These are phyloP conservation scores for Cenchrus purpureus DNA, from an alignment of 176 grass and related monocot species.

Conservation along the genomic window DNA sequence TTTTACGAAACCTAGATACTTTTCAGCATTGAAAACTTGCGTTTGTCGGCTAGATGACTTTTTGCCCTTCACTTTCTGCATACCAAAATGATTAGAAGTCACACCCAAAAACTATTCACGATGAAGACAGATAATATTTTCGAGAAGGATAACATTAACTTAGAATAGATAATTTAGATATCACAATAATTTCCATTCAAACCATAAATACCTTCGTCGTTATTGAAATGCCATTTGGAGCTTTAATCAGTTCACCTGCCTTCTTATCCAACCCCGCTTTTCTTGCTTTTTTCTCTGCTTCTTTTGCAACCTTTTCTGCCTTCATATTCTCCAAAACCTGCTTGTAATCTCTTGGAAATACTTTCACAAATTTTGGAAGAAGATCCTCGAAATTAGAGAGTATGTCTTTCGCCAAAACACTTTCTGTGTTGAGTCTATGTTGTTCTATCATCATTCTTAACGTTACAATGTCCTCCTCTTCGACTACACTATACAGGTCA, in stretches of 20 bases:
- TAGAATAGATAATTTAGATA: conserved; percentile 3
- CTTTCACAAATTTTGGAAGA: conserved; percentile 68
- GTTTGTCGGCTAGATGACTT: conserved; percentile 46
- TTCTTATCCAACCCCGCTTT: conserved; percentile 46
- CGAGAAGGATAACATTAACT: background rate
- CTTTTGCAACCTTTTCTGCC: conserved; percentile 39
- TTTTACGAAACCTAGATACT: conserved; percentile 51
- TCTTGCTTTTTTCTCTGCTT: conserved; percentile 10
- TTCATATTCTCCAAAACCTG: conserved; percentile 53
- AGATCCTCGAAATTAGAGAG: conserved; percentile 52
- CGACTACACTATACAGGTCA: conserved; percentile 56
- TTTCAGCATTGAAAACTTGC: conserved; percentile 47
- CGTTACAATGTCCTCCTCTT: conserved; percentile 60
- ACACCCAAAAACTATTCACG: background rate
- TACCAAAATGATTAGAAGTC: conserved; percentile 29
- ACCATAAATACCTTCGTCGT: conserved; percentile 45
- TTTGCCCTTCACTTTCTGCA: conserved; percentile 28
- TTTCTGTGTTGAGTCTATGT: conserved; percentile 55
- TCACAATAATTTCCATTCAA: conserved; percentile 4
- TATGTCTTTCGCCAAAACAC: conserved; percentile 56
- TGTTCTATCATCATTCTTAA: conserved; percentile 69
- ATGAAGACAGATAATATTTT: background rate
- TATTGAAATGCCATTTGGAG: conserved; percentile 41
- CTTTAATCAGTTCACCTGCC: conserved; percentile 43
- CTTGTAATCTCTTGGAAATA: conserved; percentile 72